Evolutionary conservation across 306 rosid species (phyloP).

Genomic region (Cajanus cajan): DNA sequence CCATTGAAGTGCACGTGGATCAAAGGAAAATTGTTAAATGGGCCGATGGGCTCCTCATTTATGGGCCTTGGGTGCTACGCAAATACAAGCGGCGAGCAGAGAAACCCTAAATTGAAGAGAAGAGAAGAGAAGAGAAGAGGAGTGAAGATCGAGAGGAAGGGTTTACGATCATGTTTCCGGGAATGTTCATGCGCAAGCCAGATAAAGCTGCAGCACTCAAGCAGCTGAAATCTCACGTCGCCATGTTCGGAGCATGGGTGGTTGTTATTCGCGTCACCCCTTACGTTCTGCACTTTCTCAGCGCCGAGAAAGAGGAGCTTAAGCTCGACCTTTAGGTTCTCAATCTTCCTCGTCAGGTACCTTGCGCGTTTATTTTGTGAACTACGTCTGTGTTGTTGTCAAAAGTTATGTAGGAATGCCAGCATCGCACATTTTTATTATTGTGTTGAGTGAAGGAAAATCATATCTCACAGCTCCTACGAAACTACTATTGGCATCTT

Average conservation of each 20-base stretch:
- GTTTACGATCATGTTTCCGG: conserved; percentile 73
- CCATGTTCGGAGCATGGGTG: conserved; percentile 88
- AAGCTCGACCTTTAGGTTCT: conserved; percentile 60
- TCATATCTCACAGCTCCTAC: no score
- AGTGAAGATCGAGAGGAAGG: neutral
- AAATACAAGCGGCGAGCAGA: neutral
- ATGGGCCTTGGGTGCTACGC: neutral
- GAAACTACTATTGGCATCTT: no score
- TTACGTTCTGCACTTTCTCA: conserved; percentile 68
- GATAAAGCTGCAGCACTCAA: conserved; percentile 80
- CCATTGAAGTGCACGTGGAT: neutral
- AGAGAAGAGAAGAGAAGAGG: neutral
- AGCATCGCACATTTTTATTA: no score
- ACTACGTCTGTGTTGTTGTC: neutral
- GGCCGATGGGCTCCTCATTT: neutral
- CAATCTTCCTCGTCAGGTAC: conserved; percentile 29
- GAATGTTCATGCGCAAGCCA: conserved; percentile 94
- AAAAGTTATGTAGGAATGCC: neutral
- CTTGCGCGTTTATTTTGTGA: neutral
- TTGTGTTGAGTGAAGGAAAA: no score
- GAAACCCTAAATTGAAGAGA: conserved; percentile 23
- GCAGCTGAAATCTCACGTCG: conserved; percentile 80
- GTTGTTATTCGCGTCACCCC: conserved; percentile 79
- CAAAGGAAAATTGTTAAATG: neutral
- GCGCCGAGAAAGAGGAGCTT: conserved; percentile 75